Percentiles rank a stretch among this genome's conserved stretches.
These are phyloP conservation scores for Galeopsis tetrahit DNA, from an alignment of 257 asterid species.

Conservation along the genomic window DNA sequence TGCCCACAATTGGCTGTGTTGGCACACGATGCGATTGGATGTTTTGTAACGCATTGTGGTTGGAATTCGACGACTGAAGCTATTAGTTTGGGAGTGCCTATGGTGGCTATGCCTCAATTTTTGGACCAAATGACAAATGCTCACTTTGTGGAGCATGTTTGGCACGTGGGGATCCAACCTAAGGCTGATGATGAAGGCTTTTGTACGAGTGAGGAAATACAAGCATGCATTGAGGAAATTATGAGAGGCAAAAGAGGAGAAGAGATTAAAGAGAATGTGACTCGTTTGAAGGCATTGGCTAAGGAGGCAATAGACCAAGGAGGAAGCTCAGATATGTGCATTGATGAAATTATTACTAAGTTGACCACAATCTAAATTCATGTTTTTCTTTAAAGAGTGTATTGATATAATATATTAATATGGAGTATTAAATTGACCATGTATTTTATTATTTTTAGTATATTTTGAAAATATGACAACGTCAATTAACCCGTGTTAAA, in stretches of 20 bases:
- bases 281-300: constrained; percentile 47
- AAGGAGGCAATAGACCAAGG: constrained; percentile 51
- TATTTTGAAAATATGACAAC: no score
- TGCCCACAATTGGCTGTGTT: constrained; percentile 59
- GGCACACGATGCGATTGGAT: constrained; percentile 52
- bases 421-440: neutral
- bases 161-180: constrained; percentile 51
- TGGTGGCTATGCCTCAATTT: constrained; percentile 64
- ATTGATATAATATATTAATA: neutral
- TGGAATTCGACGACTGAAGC: constrained; percentile 68
- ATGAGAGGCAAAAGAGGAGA: constrained; percentile 42
- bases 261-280: constrained; percentile 42
- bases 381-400: neutral
- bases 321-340: constrained; percentile 55
- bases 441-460: no score
- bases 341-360: constrained; percentile 44
- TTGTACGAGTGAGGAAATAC: constrained; percentile 43
- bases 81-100: constrained; percentile 52
- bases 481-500: no score
- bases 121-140: constrained; percentile 59
- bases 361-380: neutral
- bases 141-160: constrained; percentile 55
- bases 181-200: constrained; percentile 40
- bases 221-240: constrained; percentile 42
- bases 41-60: constrained; percentile 62